Conservation (phyloP, 345 rosid species). For the Eucalyptus tenuipes region DNA sequence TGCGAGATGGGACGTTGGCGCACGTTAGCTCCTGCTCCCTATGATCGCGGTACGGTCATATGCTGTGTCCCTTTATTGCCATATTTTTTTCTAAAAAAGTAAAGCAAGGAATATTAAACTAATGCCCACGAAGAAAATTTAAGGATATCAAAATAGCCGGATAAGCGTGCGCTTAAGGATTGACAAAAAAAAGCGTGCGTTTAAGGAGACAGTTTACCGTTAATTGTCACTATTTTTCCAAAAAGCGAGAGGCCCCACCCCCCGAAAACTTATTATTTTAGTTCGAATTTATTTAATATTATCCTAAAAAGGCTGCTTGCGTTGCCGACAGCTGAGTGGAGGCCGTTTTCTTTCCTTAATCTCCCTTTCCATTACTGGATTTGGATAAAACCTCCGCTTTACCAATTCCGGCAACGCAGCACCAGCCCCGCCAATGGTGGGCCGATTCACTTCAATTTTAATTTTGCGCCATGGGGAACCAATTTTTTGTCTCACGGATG, state of each 20-base stretch:
- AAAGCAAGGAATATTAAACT: background rate
- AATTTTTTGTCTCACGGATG: background rate
- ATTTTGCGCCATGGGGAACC: background rate
- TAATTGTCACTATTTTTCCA: slow-evolving; percentile 23
- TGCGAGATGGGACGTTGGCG: background rate
- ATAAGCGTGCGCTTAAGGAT: background rate
- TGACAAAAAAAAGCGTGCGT: background rate
- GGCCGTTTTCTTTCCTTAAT: background rate
- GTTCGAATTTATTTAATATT: background rate
- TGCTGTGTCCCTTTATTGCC: background rate
- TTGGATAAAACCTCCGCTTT: background rate
- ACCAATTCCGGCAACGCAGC: background rate
- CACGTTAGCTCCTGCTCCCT: background rate
- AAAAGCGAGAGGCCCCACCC: background rate
- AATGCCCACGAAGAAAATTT: background rate
- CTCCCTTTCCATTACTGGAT: fast-evolving
- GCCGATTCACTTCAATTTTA: no score
- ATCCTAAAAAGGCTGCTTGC: background rate
- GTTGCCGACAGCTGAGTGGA: background rate
- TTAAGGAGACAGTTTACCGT: slow-evolving; percentile 26
- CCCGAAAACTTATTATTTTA: background rate
- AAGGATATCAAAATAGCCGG: background rate
- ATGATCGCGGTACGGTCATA: background rate
- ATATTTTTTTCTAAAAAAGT: background rate
- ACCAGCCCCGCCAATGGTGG: background rate